Base-by-base conservation (phyloP, 148 eudicot genomes). In the Vaccinium myrtillus region DNA sequence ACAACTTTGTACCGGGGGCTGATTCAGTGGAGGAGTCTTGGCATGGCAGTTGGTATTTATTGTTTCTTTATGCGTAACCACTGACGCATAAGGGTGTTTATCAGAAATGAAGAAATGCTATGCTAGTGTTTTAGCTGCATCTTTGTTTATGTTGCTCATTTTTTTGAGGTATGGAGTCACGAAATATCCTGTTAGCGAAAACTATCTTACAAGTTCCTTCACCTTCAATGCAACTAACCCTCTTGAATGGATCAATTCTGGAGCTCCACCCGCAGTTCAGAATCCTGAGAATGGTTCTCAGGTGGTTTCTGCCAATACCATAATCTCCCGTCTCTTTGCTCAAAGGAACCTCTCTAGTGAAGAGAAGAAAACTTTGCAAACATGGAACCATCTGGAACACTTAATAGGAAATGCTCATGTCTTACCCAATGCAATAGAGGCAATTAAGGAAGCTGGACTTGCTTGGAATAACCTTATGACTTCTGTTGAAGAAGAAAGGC, bases 71-170 rank as follows among this genome's bases (percentile, higher is more conserved):
- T 0, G 21, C 19, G 21, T 70, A 69, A 50, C 55, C 63, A 43
- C 74, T 71, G 53, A 83, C 10, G 30, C 48, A 30, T 53, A 16
- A 27, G 71, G 59, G 82, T 87, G 15, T 89, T 87, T 89, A 87
- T 87, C 75, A 84, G 90, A 89, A 85, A 95, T 97, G 99, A 95
- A 93, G 91, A 95, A 86, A 90, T 94, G 98, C 92, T 95, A 97
- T 43, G 84, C 84, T 39, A 90, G 93, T 59, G 84, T 94, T 63
- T 48, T 92, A 77, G 85, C 86, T 77, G 85, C 91, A 50, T 95
- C 98, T 78, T 48, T 93, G 86, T 86, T 93, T 85, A 93, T 91
- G 95, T 43, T 97, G 80, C 32, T 95, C 73, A 84, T 95, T 49
- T 79, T 97, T 54, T 81, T 97, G 78, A 89, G 91, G 82, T 92